phyloP scores from a whole-genome alignment of 1,139 yeast species.

The Candida labiduridarum region DNA sequence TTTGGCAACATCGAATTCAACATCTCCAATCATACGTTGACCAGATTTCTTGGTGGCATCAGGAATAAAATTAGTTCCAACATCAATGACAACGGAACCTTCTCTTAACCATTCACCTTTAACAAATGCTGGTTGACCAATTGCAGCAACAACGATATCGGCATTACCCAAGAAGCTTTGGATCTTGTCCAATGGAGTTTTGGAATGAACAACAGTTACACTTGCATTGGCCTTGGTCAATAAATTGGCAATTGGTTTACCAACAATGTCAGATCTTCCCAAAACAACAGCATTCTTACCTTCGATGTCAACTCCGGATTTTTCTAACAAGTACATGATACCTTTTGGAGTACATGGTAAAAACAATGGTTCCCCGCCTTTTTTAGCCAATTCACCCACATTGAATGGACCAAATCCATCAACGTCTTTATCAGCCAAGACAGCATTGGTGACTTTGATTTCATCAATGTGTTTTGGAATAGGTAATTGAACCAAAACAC shows the following conservation, averaged over 20 bases:
- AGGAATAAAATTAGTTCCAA: conserved; percentile 88
- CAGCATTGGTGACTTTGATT: conserved; percentile 74
- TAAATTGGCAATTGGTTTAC: conserved; percentile 86
- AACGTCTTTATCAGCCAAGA: conserved; percentile 80
- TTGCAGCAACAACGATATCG: conserved; percentile 90
- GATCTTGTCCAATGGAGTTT: conserved; percentile 60
- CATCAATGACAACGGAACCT: conserved; percentile 90
- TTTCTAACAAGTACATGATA: conserved; percentile 72
- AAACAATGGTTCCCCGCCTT: conserved; percentile 82
- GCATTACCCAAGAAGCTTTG: conserved; percentile 66
- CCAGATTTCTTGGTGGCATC: conserved; percentile 83
- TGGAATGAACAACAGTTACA: conserved; percentile 83
- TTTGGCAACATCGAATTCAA: conserved; percentile 71
- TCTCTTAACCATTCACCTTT: conserved; percentile 87
- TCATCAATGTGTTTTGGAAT: conserved; percentile 84
- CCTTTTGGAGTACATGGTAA: conserved; percentile 98
- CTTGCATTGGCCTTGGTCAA: conserved; percentile 80
- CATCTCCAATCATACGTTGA: conserved; percentile 89
- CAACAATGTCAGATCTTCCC: conserved; percentile 96
- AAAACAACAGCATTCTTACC: conserved; percentile 93
- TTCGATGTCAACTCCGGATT: conserved; percentile 59
- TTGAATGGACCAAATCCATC: conserved; percentile 94
- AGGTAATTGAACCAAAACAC: conserved; percentile 90
- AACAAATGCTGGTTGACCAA: conserved; percentile 82
- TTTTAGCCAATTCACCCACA: conserved; percentile 89